phyloP scores from a whole-genome alignment of 2,329 filamentous ascomycete genomes.

The Aureobasidium sp. region DNA sequence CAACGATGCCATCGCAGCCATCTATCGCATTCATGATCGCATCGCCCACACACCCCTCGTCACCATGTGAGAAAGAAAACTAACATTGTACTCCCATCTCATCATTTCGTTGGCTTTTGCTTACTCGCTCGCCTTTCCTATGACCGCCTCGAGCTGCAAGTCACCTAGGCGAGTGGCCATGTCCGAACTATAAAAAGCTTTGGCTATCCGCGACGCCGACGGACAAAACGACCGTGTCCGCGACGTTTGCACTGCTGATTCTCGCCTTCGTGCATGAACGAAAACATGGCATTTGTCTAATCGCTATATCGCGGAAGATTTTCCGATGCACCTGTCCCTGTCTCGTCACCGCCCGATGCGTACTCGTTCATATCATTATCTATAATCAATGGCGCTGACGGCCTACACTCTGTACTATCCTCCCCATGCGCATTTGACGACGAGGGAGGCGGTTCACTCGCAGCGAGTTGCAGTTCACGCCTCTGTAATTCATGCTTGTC shows the following conservation, averaged over 20 bases:
- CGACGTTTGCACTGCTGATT: neutral
- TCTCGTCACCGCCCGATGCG: neutral
- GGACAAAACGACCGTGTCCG: neutral
- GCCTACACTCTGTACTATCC: neutral
- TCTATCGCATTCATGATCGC: too few species aligned
- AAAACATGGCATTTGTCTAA: neutral
- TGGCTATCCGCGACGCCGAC: neutral
- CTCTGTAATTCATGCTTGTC: conserved; percentile 72
- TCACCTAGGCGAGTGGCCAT: too few species aligned
- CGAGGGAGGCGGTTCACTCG: conserved; percentile 30
- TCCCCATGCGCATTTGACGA: neutral
- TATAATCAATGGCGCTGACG: conserved; percentile 5
- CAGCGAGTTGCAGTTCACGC: conserved; percentile 31
- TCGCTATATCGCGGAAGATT: conserved; percentile 12
- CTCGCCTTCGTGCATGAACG: neutral
- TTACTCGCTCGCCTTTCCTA: too few species aligned
- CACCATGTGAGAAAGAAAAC: too few species aligned
- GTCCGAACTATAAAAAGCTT: too few species aligned
- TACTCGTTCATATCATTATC: conserved; percentile 6
- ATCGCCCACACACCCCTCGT: too few species aligned
- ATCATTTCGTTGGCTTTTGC: too few species aligned
- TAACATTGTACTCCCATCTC: too few species aligned
- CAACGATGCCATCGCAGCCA: too few species aligned
- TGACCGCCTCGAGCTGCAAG: too few species aligned
- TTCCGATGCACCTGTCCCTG: neutral